Percentiles rank a stretch among this genome's conserved stretches.
phyloP scores from a whole-genome alignment of 2,329 filamentous ascomycete genomes.

The Aspergillus jensenii region DNA sequence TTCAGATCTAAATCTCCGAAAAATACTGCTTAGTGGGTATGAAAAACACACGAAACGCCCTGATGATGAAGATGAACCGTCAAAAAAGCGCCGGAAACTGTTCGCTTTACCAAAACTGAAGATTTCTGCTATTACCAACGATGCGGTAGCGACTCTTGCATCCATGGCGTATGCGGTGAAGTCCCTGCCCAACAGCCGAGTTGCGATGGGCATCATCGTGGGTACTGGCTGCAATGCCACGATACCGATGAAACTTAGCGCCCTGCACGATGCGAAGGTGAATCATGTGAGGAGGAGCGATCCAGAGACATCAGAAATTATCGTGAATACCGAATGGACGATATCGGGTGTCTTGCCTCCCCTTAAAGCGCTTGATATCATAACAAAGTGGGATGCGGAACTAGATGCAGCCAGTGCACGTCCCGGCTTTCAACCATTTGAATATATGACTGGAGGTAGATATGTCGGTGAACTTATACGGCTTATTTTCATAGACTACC shows the following conservation, averaged over 20 bases:
- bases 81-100: constrained; percentile 46
- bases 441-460: constrained; percentile 79
- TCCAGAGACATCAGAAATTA: constrained; percentile 61
- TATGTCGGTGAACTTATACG: constrained; percentile 77
- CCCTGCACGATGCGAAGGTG: constrained; percentile 65
- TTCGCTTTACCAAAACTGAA: constrained; percentile 63
- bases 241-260: constrained; percentile 65
- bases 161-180: constrained; percentile 73
- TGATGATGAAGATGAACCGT: constrained; percentile 40
- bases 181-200: constrained; percentile 60
- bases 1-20: constrained; percentile 54
- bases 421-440: constrained; percentile 77
- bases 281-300: constrained; percentile 47
- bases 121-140: constrained; percentile 77
- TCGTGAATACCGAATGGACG: constrained; percentile 83
- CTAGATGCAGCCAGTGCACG: constrained; percentile 67
- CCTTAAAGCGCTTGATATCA: constrained; percentile 57
- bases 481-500: constrained; percentile 67
- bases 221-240: constrained; percentile 82
- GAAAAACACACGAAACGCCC: constrained; percentile 49
- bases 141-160: constrained; percentile 75
- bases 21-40: constrained; percentile 56
- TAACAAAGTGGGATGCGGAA: constrained; percentile 68
- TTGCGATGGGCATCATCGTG: constrained; percentile 77
- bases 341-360: constrained; percentile 73